These are phyloP conservation scores for Tulasnella sp. DNA, from an alignment of 768 basidiomycete genomes.

Conservation along the genomic window DNA sequence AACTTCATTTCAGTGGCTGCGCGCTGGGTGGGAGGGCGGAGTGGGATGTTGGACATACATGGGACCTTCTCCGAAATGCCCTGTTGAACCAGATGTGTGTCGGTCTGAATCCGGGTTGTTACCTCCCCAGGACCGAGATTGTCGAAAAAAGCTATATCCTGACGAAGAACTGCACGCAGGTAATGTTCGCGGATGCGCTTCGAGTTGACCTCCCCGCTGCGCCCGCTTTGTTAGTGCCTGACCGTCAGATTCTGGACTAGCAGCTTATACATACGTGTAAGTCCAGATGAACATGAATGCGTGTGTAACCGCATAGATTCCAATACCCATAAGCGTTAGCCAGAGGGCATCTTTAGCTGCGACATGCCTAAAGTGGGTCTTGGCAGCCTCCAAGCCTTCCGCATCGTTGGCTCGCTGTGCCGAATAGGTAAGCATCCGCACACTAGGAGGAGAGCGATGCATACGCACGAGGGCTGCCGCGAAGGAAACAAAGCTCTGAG, in stretches of 20 bases:
- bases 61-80: conserved; percentile 37
- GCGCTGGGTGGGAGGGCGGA: background rate
- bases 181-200: conserved; percentile 37
- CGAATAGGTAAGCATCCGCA: background rate
- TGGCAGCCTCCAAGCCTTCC: background rate
- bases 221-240: conserved; percentile 26
- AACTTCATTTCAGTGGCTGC: background rate
- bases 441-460: background rate
- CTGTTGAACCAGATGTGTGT: conserved; percentile 45
- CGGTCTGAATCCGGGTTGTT: conserved; percentile 43
- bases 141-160: conserved; percentile 41
- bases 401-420: background rate
- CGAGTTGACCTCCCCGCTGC: conserved; percentile 40
- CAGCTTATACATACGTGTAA: conserved; percentile 31
- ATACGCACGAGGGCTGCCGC: background rate
- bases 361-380: conserved; percentile 13
- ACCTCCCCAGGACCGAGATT: conserved; percentile 41
- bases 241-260: background rate
- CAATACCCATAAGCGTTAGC: conserved; percentile 38
- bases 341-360: conserved; percentile 32
- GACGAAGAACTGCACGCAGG: conserved; percentile 35
- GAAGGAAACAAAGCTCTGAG: conserved; percentile 30
- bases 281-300: conserved; percentile 41
- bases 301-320: conserved; percentile 37
- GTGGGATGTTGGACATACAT: background rate